phyloP scores from a whole-genome alignment of 2,329 filamentous ascomycete genomes.

The Colletotrichum limetticola region DNA sequence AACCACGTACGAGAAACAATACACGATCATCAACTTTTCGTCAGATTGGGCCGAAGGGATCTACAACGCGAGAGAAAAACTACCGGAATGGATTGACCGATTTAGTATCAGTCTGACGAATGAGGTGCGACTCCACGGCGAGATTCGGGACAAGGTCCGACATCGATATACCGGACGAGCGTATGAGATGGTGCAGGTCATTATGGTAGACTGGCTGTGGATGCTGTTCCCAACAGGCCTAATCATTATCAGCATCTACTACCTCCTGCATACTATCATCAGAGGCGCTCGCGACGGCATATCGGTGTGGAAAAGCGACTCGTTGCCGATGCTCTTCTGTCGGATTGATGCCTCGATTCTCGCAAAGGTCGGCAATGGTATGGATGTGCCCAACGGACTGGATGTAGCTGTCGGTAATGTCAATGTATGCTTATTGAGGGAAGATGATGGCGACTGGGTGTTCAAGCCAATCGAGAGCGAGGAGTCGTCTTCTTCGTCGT shows the following conservation, averaged over 20 bases:
- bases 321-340: slow-evolving; percentile 52
- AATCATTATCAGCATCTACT: slow-evolving; percentile 47
- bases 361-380: slow-evolving; percentile 43
- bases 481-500: slow-evolving; percentile 17
- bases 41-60: slow-evolving; percentile 52
- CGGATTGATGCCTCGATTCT: slow-evolving; percentile 47
- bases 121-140: slow-evolving; percentile 47
- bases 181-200: slow-evolving; percentile 42
- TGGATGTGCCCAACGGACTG: slow-evolving; percentile 49
- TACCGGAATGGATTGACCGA: slow-evolving; percentile 45
- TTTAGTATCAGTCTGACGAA: slow-evolving; percentile 48
- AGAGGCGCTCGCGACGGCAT: slow-evolving; percentile 48
- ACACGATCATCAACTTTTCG: slow-evolving; percentile 44
- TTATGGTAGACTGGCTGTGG: slow-evolving; percentile 50
- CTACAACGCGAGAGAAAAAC: slow-evolving; percentile 45
- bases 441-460: slow-evolving; percentile 48
- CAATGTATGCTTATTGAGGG: slow-evolving; percentile 47
- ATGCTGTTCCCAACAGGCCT: slow-evolving; percentile 48
- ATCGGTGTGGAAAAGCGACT: slow-evolving; percentile 50
- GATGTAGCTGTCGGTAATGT: slow-evolving; percentile 45
- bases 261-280: slow-evolving; percentile 48
- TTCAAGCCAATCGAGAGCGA: slow-evolving; percentile 43
- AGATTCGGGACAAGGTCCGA: slow-evolving; percentile 23
- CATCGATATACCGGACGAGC: slow-evolving; percentile 43
- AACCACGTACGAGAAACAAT: slow-evolving; percentile 45